These are phyloP conservation scores for Polymyxa betae DNA, from an alignment of 208 protist genomes.

Conservation along the genomic window DNA sequence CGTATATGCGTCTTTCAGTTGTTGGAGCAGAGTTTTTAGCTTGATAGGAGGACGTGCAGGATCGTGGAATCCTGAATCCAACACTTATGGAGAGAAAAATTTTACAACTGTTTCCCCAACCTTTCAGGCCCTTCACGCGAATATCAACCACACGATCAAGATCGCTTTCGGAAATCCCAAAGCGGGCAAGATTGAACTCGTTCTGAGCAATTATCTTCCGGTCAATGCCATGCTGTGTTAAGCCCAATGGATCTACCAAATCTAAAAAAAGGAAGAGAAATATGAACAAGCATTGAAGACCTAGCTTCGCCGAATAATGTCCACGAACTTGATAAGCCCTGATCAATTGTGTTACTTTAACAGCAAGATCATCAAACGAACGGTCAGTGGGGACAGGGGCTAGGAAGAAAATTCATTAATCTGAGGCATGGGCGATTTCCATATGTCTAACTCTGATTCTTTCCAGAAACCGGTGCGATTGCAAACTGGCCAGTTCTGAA, in stretches of 20 bases:
- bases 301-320: conserved; percentile 20
- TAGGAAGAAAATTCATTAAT: background rate
- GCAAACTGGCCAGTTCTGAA: conserved; percentile 10
- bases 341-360: conserved; percentile 38
- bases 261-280: background rate
- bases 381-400: background rate
- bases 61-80: background rate
- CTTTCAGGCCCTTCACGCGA: background rate
- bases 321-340: conserved; percentile 32
- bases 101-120: background rate
- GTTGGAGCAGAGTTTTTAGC: background rate
- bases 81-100: background rate
- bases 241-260: conserved; percentile 12
- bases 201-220: background rate
- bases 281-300: background rate
- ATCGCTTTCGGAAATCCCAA: conserved; percentile 36
- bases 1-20: conserved; percentile 82
- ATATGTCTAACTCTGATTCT: background rate
- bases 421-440: background rate
- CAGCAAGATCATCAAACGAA: background rate
- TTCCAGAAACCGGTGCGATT: background rate
- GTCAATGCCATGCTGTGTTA: conserved; percentile 18
- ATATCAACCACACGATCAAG: conserved; percentile 29
- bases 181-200: background rate
- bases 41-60: background rate